Percentiles rank a stretch among this genome's conserved stretches.
These are phyloP conservation scores for Mortierella alpina DNA, from an alignment of 192 early-diverging fungal genomes.

Conservation along the genomic window DNA sequence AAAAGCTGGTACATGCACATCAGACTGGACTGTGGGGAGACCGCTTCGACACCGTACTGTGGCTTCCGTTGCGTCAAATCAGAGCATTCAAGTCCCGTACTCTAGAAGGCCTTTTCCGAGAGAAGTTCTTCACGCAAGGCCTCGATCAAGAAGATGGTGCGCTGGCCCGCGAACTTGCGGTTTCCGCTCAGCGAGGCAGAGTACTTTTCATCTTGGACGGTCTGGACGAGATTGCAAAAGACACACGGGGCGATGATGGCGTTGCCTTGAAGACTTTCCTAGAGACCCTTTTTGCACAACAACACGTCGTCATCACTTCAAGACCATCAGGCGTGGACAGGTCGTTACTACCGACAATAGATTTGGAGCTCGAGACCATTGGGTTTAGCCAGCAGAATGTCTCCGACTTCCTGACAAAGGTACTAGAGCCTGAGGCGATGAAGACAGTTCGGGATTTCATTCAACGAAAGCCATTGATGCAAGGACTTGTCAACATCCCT, in stretches of 20 bases:
- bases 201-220: slow-evolving; percentile 14
- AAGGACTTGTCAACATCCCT: slow-evolving; percentile 21
- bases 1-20: slow-evolving; percentile 8
- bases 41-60: slow-evolving; percentile 7
- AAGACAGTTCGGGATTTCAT: slow-evolving; percentile 20
- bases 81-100: neutral
- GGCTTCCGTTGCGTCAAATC: slow-evolving; percentile 12
- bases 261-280: neutral
- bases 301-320: slow-evolving; percentile 9
- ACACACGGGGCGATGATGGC: neutral
- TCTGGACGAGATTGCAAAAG: slow-evolving; percentile 2
- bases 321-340: slow-evolving; percentile 2
- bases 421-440: too few relatives aligned
- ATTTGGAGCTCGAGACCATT: slow-evolving; percentile 14
- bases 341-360: neutral
- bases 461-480: slow-evolving; percentile 11
- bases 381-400: slow-evolving; percentile 16
- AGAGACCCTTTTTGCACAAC: neutral
- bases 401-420: neutral
- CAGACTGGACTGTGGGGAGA: slow-evolving; percentile 1
- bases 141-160: neutral
- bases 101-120: slow-evolving; percentile 3
- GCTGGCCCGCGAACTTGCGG: neutral
- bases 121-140: neutral
- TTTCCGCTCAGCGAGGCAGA: neutral